A percentile compares a stretch with the other conserved stretches of the same genome.
Evolutionary conservation across 2,329 filamentous ascomycete genomes (phyloP).

Genomic region (Ophiosphaerella korrae): DNA sequence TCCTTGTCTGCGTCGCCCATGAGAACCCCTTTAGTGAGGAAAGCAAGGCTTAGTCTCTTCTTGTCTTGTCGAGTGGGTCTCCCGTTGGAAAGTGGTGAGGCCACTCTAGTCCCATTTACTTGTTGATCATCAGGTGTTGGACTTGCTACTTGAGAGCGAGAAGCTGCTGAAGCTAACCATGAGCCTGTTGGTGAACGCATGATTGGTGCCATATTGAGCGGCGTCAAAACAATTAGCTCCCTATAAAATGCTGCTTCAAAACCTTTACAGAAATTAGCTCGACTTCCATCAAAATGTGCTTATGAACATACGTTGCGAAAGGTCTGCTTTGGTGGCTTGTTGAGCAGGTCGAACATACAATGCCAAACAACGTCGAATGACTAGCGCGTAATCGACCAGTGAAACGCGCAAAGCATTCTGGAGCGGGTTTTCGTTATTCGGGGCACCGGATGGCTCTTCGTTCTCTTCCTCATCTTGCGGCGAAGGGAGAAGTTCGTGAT

Average conservation of each 20-base stretch:
- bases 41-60: constrained; percentile 46
- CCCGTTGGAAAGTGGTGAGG: constrained; percentile 26
- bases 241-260: constrained; percentile 54
- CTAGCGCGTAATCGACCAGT: constrained; percentile 85
- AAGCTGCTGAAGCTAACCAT: constrained; percentile 35
- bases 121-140: constrained; percentile 27
- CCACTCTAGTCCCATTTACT: constrained; percentile 31
- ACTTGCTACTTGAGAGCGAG: constrained; percentile 35
- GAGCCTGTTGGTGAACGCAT: constrained; percentile 42
- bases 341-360: constrained; percentile 69
- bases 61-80: constrained; percentile 45
- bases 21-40: constrained; percentile 44
- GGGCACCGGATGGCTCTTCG: constrained; percentile 46
- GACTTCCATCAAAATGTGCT: constrained; percentile 10
- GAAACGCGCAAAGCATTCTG: constrained; percentile 84
- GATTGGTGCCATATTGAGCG: constrained; percentile 33
- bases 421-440: constrained; percentile 56
- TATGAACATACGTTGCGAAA: constrained; percentile 65
- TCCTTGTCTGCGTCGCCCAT: constrained; percentile 25
- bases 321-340: constrained; percentile 63
- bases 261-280: constrained; percentile 37
- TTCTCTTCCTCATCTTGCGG: constrained; percentile 35
- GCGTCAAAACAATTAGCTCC: constrained; percentile 51
- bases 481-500: constrained; percentile 73
- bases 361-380: constrained; percentile 80